Evolutionary conservation across 352 stramenopile species (phyloP).

Genomic region (Phytophthora citricola): DNA sequence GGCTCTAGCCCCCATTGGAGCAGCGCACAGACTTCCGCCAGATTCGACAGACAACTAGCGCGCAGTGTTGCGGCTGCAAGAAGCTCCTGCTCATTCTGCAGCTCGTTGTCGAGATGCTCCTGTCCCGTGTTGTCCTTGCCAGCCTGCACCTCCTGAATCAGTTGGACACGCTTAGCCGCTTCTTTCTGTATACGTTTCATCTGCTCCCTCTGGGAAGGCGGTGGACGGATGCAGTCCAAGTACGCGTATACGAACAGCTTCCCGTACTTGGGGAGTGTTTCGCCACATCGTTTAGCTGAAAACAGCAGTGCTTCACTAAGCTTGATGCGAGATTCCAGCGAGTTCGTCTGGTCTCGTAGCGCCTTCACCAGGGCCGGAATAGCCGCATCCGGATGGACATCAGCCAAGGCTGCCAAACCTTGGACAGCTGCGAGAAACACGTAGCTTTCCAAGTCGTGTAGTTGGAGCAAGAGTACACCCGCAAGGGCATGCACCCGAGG

Average conservation of each 20-base stretch:
- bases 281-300: constrained; percentile 75
- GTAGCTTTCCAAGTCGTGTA: constrained; percentile 83
- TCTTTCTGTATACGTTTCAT: constrained; percentile 19
- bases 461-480: constrained; percentile 63
- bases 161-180: constrained; percentile 44
- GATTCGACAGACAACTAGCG: constrained; percentile 87
- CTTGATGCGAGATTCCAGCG: constrained; percentile 82
- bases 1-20: constrained; percentile 78
- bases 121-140: constrained; percentile 6
- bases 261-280: constrained; percentile 71
- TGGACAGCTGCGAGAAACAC: constrained; percentile 87
- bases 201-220: constrained; percentile 14
- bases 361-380: constrained; percentile 71
- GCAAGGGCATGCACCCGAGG: constrained; percentile 58
- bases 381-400: constrained; percentile 65
- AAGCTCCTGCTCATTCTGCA: constrained; percentile 25
- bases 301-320: constrained; percentile 86
- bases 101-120: constrained; percentile 9
- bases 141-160: constrained; percentile 62
- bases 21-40: constrained; percentile 82
- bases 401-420: constrained; percentile 64
- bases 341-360: constrained; percentile 50
- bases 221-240: constrained; percentile 75
- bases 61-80: constrained; percentile 70
- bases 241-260: constrained; percentile 85